Conservation (phyloP, 192 early-diverging fungal species). For the Globomyces pollinis-pini region DNA sequence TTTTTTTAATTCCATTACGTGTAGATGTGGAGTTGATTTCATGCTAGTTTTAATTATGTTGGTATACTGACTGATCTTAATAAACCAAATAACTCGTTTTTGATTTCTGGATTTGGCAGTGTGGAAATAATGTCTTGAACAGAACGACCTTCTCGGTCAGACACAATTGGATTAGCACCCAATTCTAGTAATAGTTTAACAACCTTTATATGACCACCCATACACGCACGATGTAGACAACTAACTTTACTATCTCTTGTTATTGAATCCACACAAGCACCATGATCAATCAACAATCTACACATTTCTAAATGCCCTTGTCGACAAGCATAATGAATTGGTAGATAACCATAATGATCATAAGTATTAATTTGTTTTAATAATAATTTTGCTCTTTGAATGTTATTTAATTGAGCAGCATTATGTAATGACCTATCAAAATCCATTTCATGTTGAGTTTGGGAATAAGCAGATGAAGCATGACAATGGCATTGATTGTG, state of each 20-base stretch:
- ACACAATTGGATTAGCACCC: background rate
- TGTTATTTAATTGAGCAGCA: background rate
- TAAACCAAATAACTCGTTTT: too few relatives aligned
- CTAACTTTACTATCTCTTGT: background rate
- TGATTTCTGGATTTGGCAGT: too few relatives aligned
- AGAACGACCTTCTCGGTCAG: background rate
- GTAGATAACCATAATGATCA: background rate
- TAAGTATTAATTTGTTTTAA: background rate
- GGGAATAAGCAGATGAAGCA: background rate
- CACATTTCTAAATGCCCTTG: constrained; percentile 5
- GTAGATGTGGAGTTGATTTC: too few relatives aligned
- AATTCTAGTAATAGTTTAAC: background rate
- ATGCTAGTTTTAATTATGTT: too few relatives aligned
- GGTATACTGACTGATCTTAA: too few relatives aligned
- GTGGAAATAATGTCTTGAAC: background rate
- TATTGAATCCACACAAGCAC: constrained; percentile 2
- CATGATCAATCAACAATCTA: background rate
- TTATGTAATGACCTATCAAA: constrained; percentile 3
- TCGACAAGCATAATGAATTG: background rate
- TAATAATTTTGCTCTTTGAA: background rate
- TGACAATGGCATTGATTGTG: constrained; percentile 3
- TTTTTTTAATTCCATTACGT: too few relatives aligned
- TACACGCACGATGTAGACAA: background rate
- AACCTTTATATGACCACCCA: background rate
- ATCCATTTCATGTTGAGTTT: background rate